These are phyloP conservation scores for Tetradesmus obliquus DNA, from an alignment of 139 green algal species.

Conservation along the genomic window DNA sequence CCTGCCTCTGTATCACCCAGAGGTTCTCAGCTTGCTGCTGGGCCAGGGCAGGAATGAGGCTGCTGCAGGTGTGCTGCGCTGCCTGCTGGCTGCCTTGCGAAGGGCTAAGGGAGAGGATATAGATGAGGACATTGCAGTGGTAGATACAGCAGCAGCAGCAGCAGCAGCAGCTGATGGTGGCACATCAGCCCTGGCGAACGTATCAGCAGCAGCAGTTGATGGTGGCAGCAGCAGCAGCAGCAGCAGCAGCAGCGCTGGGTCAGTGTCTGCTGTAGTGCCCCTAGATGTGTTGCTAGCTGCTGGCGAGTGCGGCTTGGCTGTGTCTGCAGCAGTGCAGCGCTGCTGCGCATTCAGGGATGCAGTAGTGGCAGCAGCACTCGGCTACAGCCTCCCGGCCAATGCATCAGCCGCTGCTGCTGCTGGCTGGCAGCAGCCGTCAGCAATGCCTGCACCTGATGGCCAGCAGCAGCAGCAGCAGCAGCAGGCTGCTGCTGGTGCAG, in stretches of 20 bases:
- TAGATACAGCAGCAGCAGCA: neutral
- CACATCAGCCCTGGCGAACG: neutral
- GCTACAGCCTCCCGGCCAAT: neutral
- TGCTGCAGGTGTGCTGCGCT: constrained; percentile 43
- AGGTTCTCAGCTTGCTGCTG: constrained; percentile 44
- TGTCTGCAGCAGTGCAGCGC: neutral
- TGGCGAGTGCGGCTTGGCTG: neutral
- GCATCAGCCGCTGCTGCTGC: neutral
- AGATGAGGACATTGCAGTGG: neutral
- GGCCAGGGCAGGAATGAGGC: constrained; percentile 45
- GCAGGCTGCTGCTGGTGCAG: neutral
- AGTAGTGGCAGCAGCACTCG: constrained; percentile 7
- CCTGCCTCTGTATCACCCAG: constrained; percentile 55
- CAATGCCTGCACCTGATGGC: no score
- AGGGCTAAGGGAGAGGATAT: neutral
- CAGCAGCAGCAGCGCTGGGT: neutral
- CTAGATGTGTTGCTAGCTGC: neutral
- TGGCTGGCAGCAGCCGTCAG: neutral
- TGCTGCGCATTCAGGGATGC: neutral
- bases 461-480: neutral
- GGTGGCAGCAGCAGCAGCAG: neutral
- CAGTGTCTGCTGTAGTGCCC: constrained; percentile 5
- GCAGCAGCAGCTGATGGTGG: neutral
- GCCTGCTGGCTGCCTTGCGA: constrained; percentile 48
- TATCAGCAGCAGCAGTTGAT: neutral